These are phyloP conservation scores for Tephrocybe sp. DNA, from an alignment of 768 basidiomycete genomes.

Conservation along the genomic window DNA sequence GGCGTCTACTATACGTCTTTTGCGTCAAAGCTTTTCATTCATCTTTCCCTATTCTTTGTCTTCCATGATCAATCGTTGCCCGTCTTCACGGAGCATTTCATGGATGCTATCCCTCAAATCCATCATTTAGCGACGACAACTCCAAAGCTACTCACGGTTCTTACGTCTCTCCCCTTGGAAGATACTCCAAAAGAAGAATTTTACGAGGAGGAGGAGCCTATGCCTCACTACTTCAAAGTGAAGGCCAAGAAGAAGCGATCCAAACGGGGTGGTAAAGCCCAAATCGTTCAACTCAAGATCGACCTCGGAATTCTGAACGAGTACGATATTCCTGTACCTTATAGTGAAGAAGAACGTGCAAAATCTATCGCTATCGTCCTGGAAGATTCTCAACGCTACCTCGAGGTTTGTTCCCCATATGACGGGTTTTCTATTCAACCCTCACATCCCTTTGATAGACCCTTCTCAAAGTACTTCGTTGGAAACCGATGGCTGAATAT, in stretches of 20 bases:
- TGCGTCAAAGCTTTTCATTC: slow-evolving; percentile 9
- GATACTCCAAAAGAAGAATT: neutral
- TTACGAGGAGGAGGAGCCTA: neutral
- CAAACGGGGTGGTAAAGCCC: neutral
- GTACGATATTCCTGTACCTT: slow-evolving; percentile 8
- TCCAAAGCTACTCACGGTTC: slow-evolving; percentile 8
- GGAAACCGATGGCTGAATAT: slow-evolving; percentile 9
- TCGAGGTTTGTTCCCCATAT: slow-evolving; percentile 18
- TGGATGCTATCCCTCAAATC: neutral
- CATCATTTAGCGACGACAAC: slow-evolving; percentile 8
- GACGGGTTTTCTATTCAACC: neutral
- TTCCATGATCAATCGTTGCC: neutral
- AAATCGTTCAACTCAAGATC: neutral
- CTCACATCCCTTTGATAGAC: slow-evolving; percentile 12
- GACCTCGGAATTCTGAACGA: slow-evolving; percentile 14
- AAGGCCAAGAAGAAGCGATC: slow-evolving; percentile 4
- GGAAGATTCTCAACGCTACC: slow-evolving; percentile 13
- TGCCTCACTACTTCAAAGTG: neutral
- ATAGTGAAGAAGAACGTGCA: slow-evolving; percentile 7
- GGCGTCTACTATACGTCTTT: slow-evolving; percentile 5
- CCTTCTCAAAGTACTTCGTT: slow-evolving; percentile 16
- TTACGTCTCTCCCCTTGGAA: slow-evolving; percentile 1
- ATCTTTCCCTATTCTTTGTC: slow-evolving; percentile 9
- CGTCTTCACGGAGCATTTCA: neutral
- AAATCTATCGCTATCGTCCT: slow-evolving; percentile 11